Evolutionary conservation across 2,329 filamentous ascomycete genomes (phyloP).

Genomic region (Calonectria pauciramosa): DNA sequence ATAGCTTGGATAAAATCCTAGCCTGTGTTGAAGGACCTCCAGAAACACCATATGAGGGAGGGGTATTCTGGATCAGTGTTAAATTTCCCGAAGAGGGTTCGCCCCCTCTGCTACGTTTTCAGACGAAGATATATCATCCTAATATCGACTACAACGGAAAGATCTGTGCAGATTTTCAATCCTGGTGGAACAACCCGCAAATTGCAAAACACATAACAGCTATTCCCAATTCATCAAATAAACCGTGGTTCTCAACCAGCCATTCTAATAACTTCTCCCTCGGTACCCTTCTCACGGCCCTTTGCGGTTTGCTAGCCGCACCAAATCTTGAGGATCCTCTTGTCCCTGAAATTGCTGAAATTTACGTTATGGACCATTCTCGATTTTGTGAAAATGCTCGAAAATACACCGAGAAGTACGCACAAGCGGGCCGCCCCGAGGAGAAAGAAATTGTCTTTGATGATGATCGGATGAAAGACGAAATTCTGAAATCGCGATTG

Average conservation of each 20-base stretch:
- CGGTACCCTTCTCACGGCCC: background rate
- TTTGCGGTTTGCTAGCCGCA: background rate
- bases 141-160: background rate
- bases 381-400: background rate
- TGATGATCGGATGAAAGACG: background rate
- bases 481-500: background rate
- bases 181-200: background rate
- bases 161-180: background rate
- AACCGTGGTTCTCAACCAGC: background rate
- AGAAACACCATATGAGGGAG: constrained; percentile 18
- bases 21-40: constrained; percentile 16
- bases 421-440: background rate
- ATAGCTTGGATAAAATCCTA: constrained; percentile 12
- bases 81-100: background rate
- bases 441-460: background rate
- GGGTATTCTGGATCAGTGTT: background rate
- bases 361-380: background rate
- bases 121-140: background rate
- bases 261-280: background rate
- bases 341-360: background rate
- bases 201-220: background rate
- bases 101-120: background rate
- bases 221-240: background rate
- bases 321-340: background rate
- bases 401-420: background rate